Base-by-base conservation (phyloP, 495 filamentous ascomycete species). In the Hypoxylon intermedium region DNA sequence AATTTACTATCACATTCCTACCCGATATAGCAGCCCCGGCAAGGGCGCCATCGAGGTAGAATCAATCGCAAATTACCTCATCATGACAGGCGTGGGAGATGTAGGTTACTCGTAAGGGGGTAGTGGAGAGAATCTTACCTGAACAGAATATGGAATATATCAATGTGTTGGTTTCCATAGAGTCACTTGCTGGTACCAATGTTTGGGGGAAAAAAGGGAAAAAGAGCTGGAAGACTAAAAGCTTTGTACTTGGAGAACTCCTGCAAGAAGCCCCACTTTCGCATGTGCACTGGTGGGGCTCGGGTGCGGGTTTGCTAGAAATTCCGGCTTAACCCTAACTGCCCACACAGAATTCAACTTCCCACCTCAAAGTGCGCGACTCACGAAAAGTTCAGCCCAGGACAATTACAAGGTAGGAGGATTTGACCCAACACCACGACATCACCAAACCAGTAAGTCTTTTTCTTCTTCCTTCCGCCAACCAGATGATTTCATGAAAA, bases 51-150 rank as follows among this genome's bases (percentile, higher is more conserved):
- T 86, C 87, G 82, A 76, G 74, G 72, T 76, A 71, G 76, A 77
- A 87, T 96, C 91, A 92, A 92, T 92, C 92, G 92, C 92, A 96
- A 96, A 96, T 96, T 96, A 94, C 89, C 74, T 83, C 91, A 93
- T 95, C 92, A 91, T 88, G 56, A 73, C 62, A 81, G 67, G 52
- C 34, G 16, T 36, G 42, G 46, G 41, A 43, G 50, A 33, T 30
- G 26, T 9, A 5, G 9, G 4, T 28, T 28, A 5, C 26, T 28
- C 26, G 26, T 9, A 28, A 41, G 26, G 58, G n/a, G n/a, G n/a
- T n/a, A 40, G 33, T 49, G 38, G 48, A 53, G 26, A 41, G 48
- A 20, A 56, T 53, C 52, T 46, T 56, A 64, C 55, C 49, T 65
- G 40, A 41, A 12, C 6, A n/a, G 41, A 13, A 15, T 38, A 13